Conservation (phyloP, 2,329 filamentous ascomycete species). For the Colletotrichum chlorophyti region DNA sequence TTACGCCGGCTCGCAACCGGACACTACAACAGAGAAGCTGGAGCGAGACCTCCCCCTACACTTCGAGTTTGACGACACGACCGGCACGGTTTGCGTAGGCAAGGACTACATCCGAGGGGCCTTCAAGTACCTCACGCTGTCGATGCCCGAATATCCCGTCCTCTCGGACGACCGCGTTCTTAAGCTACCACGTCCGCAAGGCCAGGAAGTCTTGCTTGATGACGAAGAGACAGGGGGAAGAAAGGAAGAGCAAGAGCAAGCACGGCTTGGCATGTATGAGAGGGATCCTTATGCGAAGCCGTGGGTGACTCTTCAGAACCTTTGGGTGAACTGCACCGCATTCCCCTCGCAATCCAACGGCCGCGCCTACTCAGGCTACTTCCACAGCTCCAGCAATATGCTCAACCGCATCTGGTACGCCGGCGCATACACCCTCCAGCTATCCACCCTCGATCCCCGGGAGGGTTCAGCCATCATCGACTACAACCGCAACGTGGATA, state of each 20-base stretch:
- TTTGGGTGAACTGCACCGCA: conserved; percentile 48
- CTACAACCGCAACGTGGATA: conserved; percentile 40
- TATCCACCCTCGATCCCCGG: conserved; percentile 42
- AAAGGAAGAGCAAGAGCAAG: too few species aligned
- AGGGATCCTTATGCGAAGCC: conserved; percentile 32
- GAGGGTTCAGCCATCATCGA: conserved; percentile 43
- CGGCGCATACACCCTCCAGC: conserved; percentile 45
- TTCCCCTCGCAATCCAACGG: conserved; percentile 54
- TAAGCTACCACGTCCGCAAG: conserved; percentile 30
- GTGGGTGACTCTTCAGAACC: conserved; percentile 38
- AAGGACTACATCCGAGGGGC: conserved; percentile 43
- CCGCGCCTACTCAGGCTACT: conserved; percentile 53
- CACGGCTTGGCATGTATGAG: neutral
- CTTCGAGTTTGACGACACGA: conserved; percentile 35
- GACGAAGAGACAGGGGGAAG: too few species aligned
- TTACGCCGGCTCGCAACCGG: conserved; percentile 31
- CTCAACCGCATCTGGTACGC: conserved; percentile 56
- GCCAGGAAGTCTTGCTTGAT: conserved; percentile 33
- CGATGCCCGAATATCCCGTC: conserved; percentile 46
- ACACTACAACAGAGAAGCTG: conserved; percentile 34
- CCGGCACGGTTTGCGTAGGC: conserved; percentile 41
- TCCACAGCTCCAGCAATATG: conserved; percentile 45
- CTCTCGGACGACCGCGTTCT: conserved; percentile 18
- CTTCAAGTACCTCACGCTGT: conserved; percentile 51
- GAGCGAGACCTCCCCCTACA: conserved; percentile 34